Base-by-base conservation (phyloP, 805 yeast genomes). In the Monosporozyma yasuniensis region DNA sequence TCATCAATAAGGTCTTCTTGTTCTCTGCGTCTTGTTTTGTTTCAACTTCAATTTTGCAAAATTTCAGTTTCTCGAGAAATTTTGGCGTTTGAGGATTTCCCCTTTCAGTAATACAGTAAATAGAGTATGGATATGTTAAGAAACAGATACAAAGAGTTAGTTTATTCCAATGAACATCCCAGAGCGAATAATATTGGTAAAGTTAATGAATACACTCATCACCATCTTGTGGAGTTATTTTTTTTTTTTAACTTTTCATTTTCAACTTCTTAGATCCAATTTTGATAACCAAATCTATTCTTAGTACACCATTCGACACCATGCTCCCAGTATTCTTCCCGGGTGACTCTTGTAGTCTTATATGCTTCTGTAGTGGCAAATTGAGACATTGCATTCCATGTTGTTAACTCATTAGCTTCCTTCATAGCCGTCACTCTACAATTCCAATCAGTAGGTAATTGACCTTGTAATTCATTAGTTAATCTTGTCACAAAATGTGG, bases 291-390 rank as follows among this genome's bases (percentile, higher is more conserved):
- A 54, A 72, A 72, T 45, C 75, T 63, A 46, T 66, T 61, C 48
- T 65, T 67, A 12, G 69, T 65, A n/a, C 68, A 60, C 75, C 76
- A 72, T 21, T 71, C 74, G 0, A 63, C 52, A 0, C 99, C 99
- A 61, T 87, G 83, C 65, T 93, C 99, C 55, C 78, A 74, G 59
- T 89, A 93, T 47, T 93, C 98, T 50, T 80, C 79, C 52, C 82
- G 78, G 0, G 95, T 76, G 6, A 93, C 80, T 49, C 80, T 73
- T 16, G 83, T 76, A 37, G 77, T 72, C 18, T 71, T 68, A 50
- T 75, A 71, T 39, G 61, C 54, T 2, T 74, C 69, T 2, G 63
- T 65, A 3, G 52, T 46, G 19, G 74, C 75, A 47, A 83, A 72
- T 5, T 57, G 52, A 12, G 70, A 61, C 47, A 83, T 87, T 9